Conservation (phyloP, 768 basidiomycete genomes). For the Cantharellus cinnabarinus region DNA sequence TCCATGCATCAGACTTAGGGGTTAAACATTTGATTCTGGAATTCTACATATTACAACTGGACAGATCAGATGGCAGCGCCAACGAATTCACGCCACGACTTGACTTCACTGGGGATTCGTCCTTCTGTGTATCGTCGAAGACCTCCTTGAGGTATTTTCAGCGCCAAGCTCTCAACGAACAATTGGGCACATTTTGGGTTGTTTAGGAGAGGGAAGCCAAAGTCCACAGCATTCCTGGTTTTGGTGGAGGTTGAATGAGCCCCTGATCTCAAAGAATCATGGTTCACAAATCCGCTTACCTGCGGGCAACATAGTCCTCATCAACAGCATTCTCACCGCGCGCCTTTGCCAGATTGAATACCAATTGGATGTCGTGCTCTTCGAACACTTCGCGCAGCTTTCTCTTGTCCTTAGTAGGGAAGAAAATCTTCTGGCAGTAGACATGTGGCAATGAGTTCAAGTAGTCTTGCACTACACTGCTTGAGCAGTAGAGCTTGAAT, state of each 20-base stretch:
- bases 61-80: slow-evolving; percentile 17
- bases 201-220: slow-evolving; percentile 80
- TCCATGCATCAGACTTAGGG: no score
- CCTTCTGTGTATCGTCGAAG: slow-evolving; percentile 69
- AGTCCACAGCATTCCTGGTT: slow-evolving; percentile 79
- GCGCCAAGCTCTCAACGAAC: slow-evolving; percentile 73
- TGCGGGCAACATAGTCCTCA: slow-evolving; percentile 90
- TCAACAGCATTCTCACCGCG: slow-evolving; percentile 61
- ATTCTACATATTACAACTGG: no score
- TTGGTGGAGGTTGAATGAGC: background rate
- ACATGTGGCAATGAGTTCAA: slow-evolving; percentile 64
- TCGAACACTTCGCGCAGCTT: slow-evolving; percentile 85
- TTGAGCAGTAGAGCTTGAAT: slow-evolving; percentile 89
- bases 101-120: slow-evolving; percentile 74
- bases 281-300: slow-evolving; percentile 26
- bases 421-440: slow-evolving; percentile 71
- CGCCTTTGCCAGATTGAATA: slow-evolving; percentile 75
- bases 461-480: slow-evolving; percentile 54
- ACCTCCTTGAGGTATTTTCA: slow-evolving; percentile 66
- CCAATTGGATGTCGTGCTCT: slow-evolving; percentile 83
- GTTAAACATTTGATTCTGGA: no score
- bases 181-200: slow-evolving; percentile 75
- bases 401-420: slow-evolving; percentile 92
- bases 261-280: background rate
- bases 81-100: slow-evolving; percentile 80